Conservation (phyloP, 805 yeast species). For the Candida michaelii region DNA sequence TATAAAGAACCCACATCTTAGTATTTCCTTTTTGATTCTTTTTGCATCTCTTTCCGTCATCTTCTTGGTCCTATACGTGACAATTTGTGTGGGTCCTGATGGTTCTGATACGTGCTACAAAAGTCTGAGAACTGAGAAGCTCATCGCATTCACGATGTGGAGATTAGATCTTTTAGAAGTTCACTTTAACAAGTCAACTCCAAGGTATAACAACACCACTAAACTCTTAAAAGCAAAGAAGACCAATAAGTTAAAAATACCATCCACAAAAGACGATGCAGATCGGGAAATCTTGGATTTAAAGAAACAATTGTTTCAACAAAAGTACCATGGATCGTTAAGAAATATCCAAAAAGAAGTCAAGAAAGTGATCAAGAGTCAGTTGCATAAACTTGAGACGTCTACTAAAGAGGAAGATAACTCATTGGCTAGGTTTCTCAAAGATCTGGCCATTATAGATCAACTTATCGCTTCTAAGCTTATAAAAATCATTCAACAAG, state of each 20-base stretch:
- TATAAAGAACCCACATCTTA: constrained; percentile 48
- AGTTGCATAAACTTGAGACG: constrained; percentile 14
- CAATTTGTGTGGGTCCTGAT: too few species aligned
- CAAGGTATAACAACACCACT: constrained; percentile 52
- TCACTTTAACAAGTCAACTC: constrained; percentile 40
- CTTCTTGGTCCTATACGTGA: too few species aligned
- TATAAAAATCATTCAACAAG: constrained; percentile 25
- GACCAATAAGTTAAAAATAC: constrained; percentile 41
- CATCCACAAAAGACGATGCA: constrained; percentile 44
- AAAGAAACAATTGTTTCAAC: constrained; percentile 45
- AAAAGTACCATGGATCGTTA: constrained; percentile 49
- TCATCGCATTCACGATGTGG: constrained; percentile 31
- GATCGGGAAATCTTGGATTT: constrained; percentile 42
- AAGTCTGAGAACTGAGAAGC: constrained; percentile 9
- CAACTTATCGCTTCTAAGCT: constrained; percentile 33
- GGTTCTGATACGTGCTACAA: too few species aligned
- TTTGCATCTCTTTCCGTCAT: neutral
- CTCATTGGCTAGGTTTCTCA: constrained; percentile 23
- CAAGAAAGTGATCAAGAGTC: constrained; percentile 15
- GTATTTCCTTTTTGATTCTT: neutral
- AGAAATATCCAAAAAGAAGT: constrained; percentile 43
- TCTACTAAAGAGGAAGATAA: constrained; percentile 13
- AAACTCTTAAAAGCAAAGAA: constrained; percentile 46
- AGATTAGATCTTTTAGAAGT: constrained; percentile 57
- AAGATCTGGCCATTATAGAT: constrained; percentile 18